Percentiles rank a stretch among this genome's conserved stretches.
Evolutionary conservation across 1,139 yeast genomes (phyloP).

Genomic region (Diutina rugosa): DNA sequence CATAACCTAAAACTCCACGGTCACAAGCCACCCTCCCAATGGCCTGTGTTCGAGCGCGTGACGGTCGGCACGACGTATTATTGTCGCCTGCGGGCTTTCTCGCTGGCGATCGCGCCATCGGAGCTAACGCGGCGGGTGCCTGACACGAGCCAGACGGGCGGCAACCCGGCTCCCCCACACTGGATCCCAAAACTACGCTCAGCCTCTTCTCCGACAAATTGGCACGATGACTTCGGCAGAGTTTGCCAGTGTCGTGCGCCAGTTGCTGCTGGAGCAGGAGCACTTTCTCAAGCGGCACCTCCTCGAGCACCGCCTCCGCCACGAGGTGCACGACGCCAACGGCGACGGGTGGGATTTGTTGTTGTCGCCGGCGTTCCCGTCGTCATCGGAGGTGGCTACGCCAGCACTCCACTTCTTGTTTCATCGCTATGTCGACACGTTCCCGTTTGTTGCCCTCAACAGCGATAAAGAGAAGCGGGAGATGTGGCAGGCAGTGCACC

Average conservation of each 20-base stretch:
- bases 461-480: slow-evolving; percentile 31
- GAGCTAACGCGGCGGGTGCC: background rate
- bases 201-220: background rate
- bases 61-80: background rate
- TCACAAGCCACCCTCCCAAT: no score
- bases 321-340: slow-evolving; percentile 50
- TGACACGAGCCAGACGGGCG: background rate
- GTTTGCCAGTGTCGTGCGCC: slow-evolving; percentile 4
- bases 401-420: slow-evolving; percentile 64
- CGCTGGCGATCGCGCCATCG: background rate
- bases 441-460: slow-evolving; percentile 57
- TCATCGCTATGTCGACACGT: slow-evolving; percentile 43
- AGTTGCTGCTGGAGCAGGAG: slow-evolving; percentile 44
- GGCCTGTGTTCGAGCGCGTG: background rate
- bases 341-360: slow-evolving; percentile 42
- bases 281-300: slow-evolving; percentile 79
- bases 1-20: no score
- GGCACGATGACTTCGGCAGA: background rate
- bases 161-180: background rate
- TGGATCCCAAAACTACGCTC: no score
- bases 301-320: slow-evolving; percentile 43
- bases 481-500: slow-evolving; percentile 78
- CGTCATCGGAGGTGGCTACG: slow-evolving; percentile 13
- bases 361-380: slow-evolving; percentile 30
- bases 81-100: background rate